Evolutionary conservation across 495 filamentous ascomycete genomes (phyloP), one percentile per base, ranked within the genome.

Genomic region (Penicillium arizonense): DNA sequence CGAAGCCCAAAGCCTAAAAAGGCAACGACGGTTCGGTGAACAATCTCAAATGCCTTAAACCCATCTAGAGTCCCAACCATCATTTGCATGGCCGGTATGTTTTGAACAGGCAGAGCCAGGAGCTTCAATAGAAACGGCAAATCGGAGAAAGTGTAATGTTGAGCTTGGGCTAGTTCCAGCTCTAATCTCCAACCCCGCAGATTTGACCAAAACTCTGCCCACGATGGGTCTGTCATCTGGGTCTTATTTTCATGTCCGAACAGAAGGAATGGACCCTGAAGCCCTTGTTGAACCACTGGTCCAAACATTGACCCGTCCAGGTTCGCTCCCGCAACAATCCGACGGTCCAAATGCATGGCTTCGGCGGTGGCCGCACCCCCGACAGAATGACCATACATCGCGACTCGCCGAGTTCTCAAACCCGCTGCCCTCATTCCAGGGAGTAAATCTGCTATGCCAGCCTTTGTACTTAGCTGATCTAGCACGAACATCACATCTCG

Each of bases 321-420:
- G 49, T 77, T 73, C 5, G 80, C 43, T 2, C 74, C 82, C 3
- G 69, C 80, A 1, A 52, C 40, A 44, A 84, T 58, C 0, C 73
- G 66, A 13, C 52, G 41, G 24, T 82, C 77, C 8, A 58, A 45
- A 9, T 64, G 49, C 54, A 79, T 60, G 3, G 72, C 63, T 9
- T 62, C 50, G 5, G 78, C 70, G 3, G 80, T 61, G 2, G 80
- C 65, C 0, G 77, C 74, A n/a, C 82, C 82, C 18, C 82, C 80
- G 8, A 82, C 61, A 0, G 81, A 82, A 44, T 84, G 80, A 0
- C 82, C 80, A 26, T 76, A 73, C 20, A 78, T 64, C 2, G 63
- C 72, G 13, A 74, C 66, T 4, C 62, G 62, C 39, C 20, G 39
- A 23, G 39, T 24, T 9, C 2, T 24, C 39, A 41, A 8, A 13